Evolutionary conservation across 768 basidiomycete genomes (phyloP).

Genomic region (Rhizopogon sp.): DNA sequence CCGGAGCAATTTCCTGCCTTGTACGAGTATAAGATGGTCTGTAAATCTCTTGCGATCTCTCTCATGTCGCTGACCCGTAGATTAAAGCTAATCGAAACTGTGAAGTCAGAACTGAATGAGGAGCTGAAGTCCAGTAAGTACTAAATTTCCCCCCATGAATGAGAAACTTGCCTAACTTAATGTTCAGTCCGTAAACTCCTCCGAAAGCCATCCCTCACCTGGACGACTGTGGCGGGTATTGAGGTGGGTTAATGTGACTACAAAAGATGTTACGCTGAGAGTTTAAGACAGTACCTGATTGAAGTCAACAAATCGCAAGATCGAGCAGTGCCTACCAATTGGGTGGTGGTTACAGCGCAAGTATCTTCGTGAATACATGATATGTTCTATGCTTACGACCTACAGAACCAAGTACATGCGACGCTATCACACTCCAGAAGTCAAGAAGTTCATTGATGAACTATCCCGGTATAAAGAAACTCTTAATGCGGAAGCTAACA

Average conservation of each 20-base stretch:
- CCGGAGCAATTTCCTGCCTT: conserved; percentile 48
- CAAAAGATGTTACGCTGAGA: not conserved
- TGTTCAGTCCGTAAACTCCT: conserved; percentile 63
- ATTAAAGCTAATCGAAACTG: conserved; percentile 55
- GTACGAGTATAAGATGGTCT: conserved; percentile 55
- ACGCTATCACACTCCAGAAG: conserved; percentile 74
- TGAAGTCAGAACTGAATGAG: conserved; percentile 67
- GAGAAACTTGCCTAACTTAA: conserved; percentile 1
- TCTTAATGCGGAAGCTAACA: conserved; percentile 58
- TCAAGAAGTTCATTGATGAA: conserved; percentile 58
- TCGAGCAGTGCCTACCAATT: conserved; percentile 41
- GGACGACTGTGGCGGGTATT: conserved; percentile 57
- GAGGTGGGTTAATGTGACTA: conserved; percentile 46
- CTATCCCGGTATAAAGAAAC: conserved; percentile 72
- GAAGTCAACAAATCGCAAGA: conserved; percentile 65
- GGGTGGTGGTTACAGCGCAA: conserved; percentile 67
- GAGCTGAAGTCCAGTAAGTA: conserved; percentile 72
- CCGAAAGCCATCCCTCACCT: conserved; percentile 69
- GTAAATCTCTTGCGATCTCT: conserved; percentile 12
- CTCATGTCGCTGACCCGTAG: not conserved
- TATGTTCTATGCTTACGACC: conserved; percentile 1
- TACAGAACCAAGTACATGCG: conserved; percentile 64
- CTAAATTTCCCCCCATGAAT: conserved; percentile 7
- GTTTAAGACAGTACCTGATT: conserved; percentile 57
- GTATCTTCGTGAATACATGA: not conserved